Base-by-base conservation (phyloP, 495 filamentous ascomycete species). In the Cairneyella variabilis region DNA sequence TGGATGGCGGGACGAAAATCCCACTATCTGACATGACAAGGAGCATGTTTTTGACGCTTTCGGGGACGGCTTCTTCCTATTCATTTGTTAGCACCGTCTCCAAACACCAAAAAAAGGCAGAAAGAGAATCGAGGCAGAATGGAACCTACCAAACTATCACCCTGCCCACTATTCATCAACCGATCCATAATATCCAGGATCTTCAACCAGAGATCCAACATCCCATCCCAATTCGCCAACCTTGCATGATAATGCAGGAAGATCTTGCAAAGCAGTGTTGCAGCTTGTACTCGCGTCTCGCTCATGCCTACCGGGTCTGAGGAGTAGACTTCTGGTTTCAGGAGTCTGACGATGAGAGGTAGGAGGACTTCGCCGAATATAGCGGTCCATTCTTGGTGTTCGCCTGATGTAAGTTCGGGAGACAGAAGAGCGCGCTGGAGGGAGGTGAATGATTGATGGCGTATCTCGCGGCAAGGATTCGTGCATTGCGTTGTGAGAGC, bases 361-460 rank as follows among this genome's bases (percentile, higher is more conserved):
- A 97, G 97, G 21, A 99, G 77, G 16, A 97, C 91, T 60, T 96
- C 88, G 53, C 85, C 83, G 64, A 99, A 99, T 26, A 99, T 95
- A 26, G 89, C 85, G 0, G 85, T 90, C 93, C 93, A 98, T 70
- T 97, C 89, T 48, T 88, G 79, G 57, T 92, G 85, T 46, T 92
- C 85, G 42, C 70, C 74, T 9, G 89, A 87, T 3, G 83, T 86
- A 27, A 97, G 72, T 51, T 93, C 84, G 10, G 80, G 77, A 7
- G 89, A 95, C 3, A 97, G 76, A 2, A 99, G 83, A 18, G 89
- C 83, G 38, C 89, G 81, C 63, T 97, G 92, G 7, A 99, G 76
- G 2, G 81, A 89, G n/a, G 85, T 82, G 56, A 97, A 85, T 9
- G 93, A 87, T 63, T 93, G 82, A 57, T 91, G 85, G 2, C 93